Base-by-base conservation (phyloP, 2,329 filamentous ascomycete species). In the Aschersonia sp. region DNA sequence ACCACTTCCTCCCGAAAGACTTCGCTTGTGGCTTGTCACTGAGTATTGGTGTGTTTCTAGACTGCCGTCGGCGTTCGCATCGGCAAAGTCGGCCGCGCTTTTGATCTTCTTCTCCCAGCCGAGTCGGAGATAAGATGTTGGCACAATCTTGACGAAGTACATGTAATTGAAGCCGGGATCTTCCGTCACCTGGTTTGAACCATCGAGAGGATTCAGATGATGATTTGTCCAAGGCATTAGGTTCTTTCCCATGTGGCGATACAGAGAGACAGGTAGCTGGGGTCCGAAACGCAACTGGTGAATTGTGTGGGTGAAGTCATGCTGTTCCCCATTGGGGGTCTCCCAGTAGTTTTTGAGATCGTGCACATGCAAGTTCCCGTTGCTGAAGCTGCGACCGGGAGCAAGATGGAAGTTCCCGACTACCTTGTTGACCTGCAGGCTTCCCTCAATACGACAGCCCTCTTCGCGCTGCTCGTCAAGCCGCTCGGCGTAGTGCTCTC, bases 71-170 rank as follows among this genome's bases (percentile, higher is more conserved):
- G 71, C 64, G 44, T 75, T 69, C 44, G 81, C 71, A 46, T 76
- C 66, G 46, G 66, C 55, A 5, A 59, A 54, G 39, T 56, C 54
- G 9, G 54, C 53, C 10, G 60, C 49, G 48, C 55, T 54, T 44
- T 58, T 56, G 46, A 62, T 59, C 50, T 73, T 73, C 57, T 79
- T 78, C 60, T 88, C 82, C 87, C 87, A 94, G 53, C 88, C 88
- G 1, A 98, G 76, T 2, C 92, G 88, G 30, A 97, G 76, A 63
- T 97, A 98, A 1, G 88, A 90, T 2, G 92, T 98, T 4, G 86
- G 87, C 33, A 98, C 92, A 49, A 98, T 92, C 73, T 98, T 98
- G 67, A 98, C 76, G 66, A 98, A 98, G 72, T 98, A 98, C 87
- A 97, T 95, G 66, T 83, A 98, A 71, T 96, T 98, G 73, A 76